Evolutionary conservation across 1,284 basidiomycete genomes (phyloP).

Genomic region (Marasmius oreades): DNA sequence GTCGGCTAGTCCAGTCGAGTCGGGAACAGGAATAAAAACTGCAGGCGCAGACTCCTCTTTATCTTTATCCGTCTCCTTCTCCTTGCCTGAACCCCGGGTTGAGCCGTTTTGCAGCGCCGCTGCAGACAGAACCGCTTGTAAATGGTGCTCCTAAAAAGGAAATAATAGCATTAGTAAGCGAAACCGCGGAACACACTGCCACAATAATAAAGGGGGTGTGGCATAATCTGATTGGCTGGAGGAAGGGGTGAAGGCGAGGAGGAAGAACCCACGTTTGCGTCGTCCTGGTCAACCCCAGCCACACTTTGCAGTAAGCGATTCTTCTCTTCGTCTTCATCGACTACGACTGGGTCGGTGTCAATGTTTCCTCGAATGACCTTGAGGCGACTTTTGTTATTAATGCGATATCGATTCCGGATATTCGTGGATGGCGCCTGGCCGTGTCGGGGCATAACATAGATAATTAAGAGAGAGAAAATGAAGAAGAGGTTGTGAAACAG

Average conservation of each 20-base stretch:
- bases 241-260: conserved; percentile 11
- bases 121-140: conserved; percentile 82
- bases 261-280: conserved; percentile 73
- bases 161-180: conserved; percentile 48
- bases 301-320: conserved; percentile 49
- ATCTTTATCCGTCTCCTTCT: conserved; percentile 40
- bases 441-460: conserved; percentile 79
- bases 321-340: conserved; percentile 82
- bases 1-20: conserved; percentile 79
- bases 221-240: conserved; percentile 23
- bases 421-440: conserved; percentile 68
- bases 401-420: conserved; percentile 79
- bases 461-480: conserved; percentile 23
- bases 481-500: conserved; percentile 22
- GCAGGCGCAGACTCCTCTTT: conserved; percentile 36
- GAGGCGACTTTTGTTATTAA: conserved; percentile 89
- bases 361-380: conserved; percentile 77
- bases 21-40: conserved; percentile 90
- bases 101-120: conserved; percentile 57
- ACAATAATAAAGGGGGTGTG: conserved; percentile 29
- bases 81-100: conserved; percentile 37
- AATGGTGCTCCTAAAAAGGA: conserved; percentile 79
- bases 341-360: conserved; percentile 78
- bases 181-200: conserved; percentile 52
- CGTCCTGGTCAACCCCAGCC: conserved; percentile 79